Base-by-base conservation (phyloP, 345 rosid species). In the Tarenaya hassleriana region DNA sequence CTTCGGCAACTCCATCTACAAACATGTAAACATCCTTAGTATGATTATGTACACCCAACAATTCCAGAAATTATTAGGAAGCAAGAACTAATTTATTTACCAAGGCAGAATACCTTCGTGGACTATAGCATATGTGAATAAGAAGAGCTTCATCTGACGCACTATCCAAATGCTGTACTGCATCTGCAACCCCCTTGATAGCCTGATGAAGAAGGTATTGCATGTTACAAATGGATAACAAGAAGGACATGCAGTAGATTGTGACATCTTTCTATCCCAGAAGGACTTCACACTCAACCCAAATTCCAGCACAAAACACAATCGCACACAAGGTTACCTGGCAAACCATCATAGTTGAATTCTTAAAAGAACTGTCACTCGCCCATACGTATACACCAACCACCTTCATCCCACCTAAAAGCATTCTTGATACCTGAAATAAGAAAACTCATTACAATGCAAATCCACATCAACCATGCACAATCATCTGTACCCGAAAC, bases 381-480 rank as follows among this genome's bases (percentile, higher is more conserved):
- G 81, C 84, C 98, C 98, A 91, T n/a, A 87, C 75, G 61, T 80
- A 91, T 52, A 87, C 57, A 34, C 98, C 98, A 56, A 87, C 60
- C 39, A 87, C 96, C 60, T 83, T 79, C 61, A 87, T 65, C 3
- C 98, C 98, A 62, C 96, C 98, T 34, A 84, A 58, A 17, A 87
- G 66, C 98, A 91, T 82, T 68, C 96, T 79, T 7, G 95, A 82
- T 35, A 87, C 95, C 95, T 90, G 62, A 41, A 58, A 58, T 41
- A 37, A 16, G 34, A 56, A 24, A 17, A 48, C 1, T 0, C 46
- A 46, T 31, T 17, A 44, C 66, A 71, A 41, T 43, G 44, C 31
- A 29, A 40, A 45, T 42, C 47, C 55, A 16, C 40, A 33, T 47
- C 3, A 50, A 34, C 4, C 37, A 27, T 8, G 46, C n/a, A 24